Base-by-base conservation (phyloP, 345 rosid species). In the Cochlearia excelsa region DNA sequence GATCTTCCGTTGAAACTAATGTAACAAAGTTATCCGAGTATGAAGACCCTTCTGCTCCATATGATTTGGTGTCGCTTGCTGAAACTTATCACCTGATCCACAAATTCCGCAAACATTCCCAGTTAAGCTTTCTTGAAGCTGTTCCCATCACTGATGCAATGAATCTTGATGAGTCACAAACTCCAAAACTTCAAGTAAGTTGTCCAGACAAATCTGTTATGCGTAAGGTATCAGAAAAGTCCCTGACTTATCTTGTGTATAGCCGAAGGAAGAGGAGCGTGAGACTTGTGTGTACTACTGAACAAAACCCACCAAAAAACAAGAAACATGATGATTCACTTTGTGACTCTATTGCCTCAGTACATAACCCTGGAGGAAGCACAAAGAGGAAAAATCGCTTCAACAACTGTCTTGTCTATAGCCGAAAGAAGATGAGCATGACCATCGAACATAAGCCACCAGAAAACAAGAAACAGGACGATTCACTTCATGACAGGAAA, bases 31-130 rank as follows among this genome's bases (percentile, higher is more conserved):
- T 62, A 45, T 66, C 77, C 26, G 78, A 71, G 65, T 65, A 55
- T 55, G 59, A 78, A 67, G 73, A 64, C 64, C 70, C 59, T 43
- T 72, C 46, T 68, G 41, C 59, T 73, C 27, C 70, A 42, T 69
- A 66, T 61, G 69, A 76, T 60, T 78, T 71, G 81, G 59, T 51
- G 53, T 58, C 64, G 33, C 70, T 51, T 57, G 34, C 66, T 71
- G 78, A 63, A 66, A 71, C 72, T 58, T 72, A 54, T 71, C 78
- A 83, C 77, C 82, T 85, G 87, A 79, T 72, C 75, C 71, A 69
- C 43, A 77, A 75, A 77, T 72, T 67, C 65, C 58, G 64, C 50
- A 73, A 74, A 49, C 72, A 65, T 49, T 74, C 73, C 59, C 60
- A 46, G 23, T 51, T 58, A 68, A 70, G 77, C 71, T 68, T 74